phyloP scores from a whole-genome alignment of 2,329 filamentous ascomycete genomes.

The Hypoxylon sp. region DNA sequence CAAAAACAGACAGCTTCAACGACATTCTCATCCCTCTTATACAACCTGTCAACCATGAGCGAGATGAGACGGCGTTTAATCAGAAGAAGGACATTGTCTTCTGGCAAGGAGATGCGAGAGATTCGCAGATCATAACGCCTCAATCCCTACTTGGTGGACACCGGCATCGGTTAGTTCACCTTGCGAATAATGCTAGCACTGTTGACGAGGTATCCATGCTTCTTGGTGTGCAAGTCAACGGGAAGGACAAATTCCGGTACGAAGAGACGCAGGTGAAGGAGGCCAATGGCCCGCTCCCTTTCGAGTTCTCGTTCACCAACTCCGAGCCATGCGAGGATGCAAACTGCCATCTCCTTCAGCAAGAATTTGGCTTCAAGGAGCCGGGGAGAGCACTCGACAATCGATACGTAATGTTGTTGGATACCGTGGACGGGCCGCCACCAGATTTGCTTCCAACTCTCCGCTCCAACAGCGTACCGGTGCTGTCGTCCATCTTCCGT shows the following conservation, averaged over 20 bases:
- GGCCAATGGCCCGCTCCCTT: slow-evolving; percentile 67
- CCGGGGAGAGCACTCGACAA: slow-evolving; percentile 74
- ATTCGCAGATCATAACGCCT: slow-evolving; percentile 63
- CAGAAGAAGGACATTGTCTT: slow-evolving; percentile 76
- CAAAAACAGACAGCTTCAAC: slow-evolving; percentile 78
- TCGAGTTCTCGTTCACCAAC: slow-evolving; percentile 73
- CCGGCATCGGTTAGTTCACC: slow-evolving; percentile 78
- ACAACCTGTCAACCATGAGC: slow-evolving; percentile 63
- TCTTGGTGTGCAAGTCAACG: slow-evolving; percentile 61
- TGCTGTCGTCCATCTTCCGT: slow-evolving; percentile 79
- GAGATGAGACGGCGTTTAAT: slow-evolving; percentile 65
- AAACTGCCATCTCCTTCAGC: slow-evolving; percentile 64
- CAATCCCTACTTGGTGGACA: slow-evolving; percentile 76
- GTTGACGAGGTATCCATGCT: slow-evolving; percentile 68
- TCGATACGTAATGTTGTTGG: slow-evolving; percentile 79
- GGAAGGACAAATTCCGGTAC: slow-evolving; percentile 66
- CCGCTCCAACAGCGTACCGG: slow-evolving; percentile 75
- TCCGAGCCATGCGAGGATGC: slow-evolving; percentile 68
- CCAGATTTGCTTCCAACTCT: slow-evolving; percentile 72
- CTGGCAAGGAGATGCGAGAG: slow-evolving; percentile 80
- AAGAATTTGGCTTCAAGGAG: slow-evolving; percentile 66
- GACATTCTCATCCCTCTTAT: slow-evolving; percentile 82
- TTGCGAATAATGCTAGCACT: slow-evolving; percentile 71
- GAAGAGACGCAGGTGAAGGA: slow-evolving; percentile 66
- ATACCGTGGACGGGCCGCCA: slow-evolving; percentile 78